These are phyloP conservation scores for Stevia rebaudiana DNA, from an alignment of 140 eudicot genomes.

Conservation along the genomic window DNA sequence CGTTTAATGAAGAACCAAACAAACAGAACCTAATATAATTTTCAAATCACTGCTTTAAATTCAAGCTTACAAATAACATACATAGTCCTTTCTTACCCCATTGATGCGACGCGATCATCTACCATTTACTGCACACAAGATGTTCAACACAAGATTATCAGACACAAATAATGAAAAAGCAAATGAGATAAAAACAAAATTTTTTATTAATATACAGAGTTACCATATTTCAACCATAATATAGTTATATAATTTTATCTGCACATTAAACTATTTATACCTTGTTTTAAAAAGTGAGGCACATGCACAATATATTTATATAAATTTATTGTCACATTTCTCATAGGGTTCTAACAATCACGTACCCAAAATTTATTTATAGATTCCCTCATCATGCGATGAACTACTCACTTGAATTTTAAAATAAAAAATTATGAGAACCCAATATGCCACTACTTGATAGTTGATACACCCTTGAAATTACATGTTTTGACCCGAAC, in stretches of 20 bases:
- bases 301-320: background rate
- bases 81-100: conserved; percentile 23
- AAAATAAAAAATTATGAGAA: background rate
- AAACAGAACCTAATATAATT: conserved; percentile 18
- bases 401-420: background rate
- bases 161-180: background rate
- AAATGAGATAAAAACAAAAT: background rate
- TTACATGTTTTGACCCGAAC: background rate
- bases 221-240: too few relatives aligned
- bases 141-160: background rate
- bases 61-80: conserved; percentile 31
- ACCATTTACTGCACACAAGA: conserved; percentile 38
- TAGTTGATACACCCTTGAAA: background rate
- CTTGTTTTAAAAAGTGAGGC: background rate
- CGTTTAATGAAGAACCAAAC: conserved; percentile 5
- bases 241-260: background rate
- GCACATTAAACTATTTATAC: background rate
- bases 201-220: background rate
- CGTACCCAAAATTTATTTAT: background rate
- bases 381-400: background rate
- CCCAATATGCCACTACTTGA: background rate
- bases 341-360: background rate
- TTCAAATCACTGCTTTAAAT: conserved; percentile 18
- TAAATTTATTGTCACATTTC: too few relatives aligned
- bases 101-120: conserved; percentile 13